Conservation (phyloP, 768 basidiomycete genomes). For the Lactifluus subvellereus region DNA sequence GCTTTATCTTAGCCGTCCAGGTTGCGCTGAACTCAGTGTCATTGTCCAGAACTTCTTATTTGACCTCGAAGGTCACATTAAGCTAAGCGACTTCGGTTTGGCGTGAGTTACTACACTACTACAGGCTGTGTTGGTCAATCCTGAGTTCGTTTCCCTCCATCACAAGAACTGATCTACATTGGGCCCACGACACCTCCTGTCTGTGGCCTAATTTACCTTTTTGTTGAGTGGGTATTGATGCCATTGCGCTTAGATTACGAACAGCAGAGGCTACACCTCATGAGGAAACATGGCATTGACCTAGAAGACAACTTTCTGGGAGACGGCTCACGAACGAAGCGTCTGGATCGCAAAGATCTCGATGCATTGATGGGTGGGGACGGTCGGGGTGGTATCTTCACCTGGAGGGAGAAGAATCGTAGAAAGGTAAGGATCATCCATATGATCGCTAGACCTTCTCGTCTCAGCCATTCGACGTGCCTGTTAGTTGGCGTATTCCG, state of each 20-base stretch:
- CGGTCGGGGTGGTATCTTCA: constrained; percentile 80
- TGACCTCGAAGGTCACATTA: constrained; percentile 88
- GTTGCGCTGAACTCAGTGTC: constrained; percentile 12
- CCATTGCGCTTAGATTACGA: constrained; percentile 67
- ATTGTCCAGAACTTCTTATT: constrained; percentile 84
- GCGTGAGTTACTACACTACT: constrained; percentile 54
- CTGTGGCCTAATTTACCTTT: constrained; percentile 28
- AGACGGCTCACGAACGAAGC: constrained; percentile 69
- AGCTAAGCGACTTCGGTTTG: constrained; percentile 91
- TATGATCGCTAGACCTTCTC: constrained; percentile 27
- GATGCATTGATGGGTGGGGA: constrained; percentile 81
- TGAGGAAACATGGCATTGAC: constrained; percentile 93
- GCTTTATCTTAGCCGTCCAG: constrained; percentile 27
- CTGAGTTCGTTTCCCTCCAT: constrained; percentile 4
- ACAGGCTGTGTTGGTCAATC: neutral
- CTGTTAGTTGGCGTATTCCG: constrained; percentile 74
- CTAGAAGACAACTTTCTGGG: constrained; percentile 71
- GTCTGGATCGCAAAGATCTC: constrained; percentile 74
- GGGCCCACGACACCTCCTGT: constrained; percentile 97
- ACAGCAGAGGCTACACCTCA: constrained; percentile 80
- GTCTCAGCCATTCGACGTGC: constrained; percentile 1
- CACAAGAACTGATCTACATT: constrained; percentile 81
- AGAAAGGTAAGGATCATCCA: constrained; percentile 62
- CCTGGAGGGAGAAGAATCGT: constrained; percentile 92
- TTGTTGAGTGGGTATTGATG: constrained; percentile 6